Conservation (phyloP, 441 rosid genomes). For the Euphorbia corollata region DNA sequence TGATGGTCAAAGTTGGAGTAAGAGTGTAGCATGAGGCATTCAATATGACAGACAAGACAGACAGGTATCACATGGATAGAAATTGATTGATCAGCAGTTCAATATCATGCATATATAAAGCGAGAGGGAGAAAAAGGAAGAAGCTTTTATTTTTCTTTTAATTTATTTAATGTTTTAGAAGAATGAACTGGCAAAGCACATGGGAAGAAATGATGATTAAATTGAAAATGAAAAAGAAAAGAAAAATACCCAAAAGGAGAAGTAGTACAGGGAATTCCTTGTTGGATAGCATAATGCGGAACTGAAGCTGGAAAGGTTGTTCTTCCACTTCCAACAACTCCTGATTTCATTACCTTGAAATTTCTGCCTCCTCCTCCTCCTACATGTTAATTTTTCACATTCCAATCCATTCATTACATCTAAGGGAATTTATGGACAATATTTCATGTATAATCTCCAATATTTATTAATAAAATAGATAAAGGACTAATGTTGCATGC, state of each 20-base stretch:
- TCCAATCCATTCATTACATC: not conserved
- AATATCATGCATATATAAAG: not conserved
- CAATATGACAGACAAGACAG: not conserved
- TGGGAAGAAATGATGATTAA: slow-evolving; percentile 18
- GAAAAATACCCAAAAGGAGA: slow-evolving; percentile 50
- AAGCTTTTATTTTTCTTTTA: not conserved
- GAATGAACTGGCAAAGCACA: slow-evolving; percentile 53
- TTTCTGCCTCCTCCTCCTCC: slow-evolving; percentile 38
- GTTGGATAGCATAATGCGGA: slow-evolving; percentile 69
- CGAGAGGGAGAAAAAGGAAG: not conserved
- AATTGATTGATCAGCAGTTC: no score
- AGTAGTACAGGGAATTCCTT: slow-evolving; percentile 52
- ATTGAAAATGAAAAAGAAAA: not conserved
- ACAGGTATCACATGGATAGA: no score
- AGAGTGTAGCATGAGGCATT: not conserved
- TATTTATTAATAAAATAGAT: no score
- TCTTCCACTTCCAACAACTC: slow-evolving; percentile 40
- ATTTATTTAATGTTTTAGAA: not conserved
- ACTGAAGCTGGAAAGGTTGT: slow-evolving; percentile 51
- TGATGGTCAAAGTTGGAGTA: slow-evolving; percentile 13
- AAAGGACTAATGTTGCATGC: no score
- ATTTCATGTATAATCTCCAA: no score
- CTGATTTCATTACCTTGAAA: slow-evolving; percentile 50
- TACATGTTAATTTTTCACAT: no score
- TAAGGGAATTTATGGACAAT: no score